Percentiles rank a stretch among this genome's conserved stretches.
Evolutionary conservation across 1,284 basidiomycete genomes (phyloP).

Genomic region (Rhodotorula glutinis): DNA sequence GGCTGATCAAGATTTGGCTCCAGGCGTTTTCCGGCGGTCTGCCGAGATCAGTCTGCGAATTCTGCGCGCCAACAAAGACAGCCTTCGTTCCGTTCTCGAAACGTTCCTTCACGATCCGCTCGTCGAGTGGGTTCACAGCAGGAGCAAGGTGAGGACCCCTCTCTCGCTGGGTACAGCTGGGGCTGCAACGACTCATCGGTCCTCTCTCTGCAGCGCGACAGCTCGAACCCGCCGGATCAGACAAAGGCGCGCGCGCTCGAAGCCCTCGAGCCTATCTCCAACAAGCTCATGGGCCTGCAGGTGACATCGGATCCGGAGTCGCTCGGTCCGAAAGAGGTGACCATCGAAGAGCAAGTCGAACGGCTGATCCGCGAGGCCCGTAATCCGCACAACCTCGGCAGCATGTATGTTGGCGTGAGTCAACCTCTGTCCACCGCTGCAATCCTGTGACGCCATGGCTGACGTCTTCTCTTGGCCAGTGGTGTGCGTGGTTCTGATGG

Average conservation of each 20-base stretch:
- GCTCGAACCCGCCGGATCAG: slow-evolving; percentile 17
- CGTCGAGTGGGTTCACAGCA: slow-evolving; percentile 68
- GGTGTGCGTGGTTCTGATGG: slow-evolving; percentile 41
- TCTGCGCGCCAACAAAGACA: slow-evolving; percentile 86
- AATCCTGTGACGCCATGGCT: background rate
- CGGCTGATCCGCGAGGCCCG: slow-evolving; percentile 83
- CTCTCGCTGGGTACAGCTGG: background rate
- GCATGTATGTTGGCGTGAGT: slow-evolving; percentile 56
- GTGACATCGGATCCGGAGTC: slow-evolving; percentile 54
- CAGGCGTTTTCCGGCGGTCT: slow-evolving; percentile 85
- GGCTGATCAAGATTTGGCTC: background rate
- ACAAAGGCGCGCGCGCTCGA: slow-evolving; percentile 60
- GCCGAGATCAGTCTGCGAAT: slow-evolving; percentile 89
- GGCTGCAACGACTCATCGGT: too few species aligned
- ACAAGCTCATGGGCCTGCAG: slow-evolving; percentile 75
- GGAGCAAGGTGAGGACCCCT: background rate
- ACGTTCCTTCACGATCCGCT: slow-evolving; percentile 97
- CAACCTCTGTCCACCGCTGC: too few species aligned
- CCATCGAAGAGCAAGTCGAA: slow-evolving; percentile 82
- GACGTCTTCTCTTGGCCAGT: background rate
- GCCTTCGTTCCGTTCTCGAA: slow-evolving; percentile 92
- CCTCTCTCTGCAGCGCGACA: slow-evolving; percentile 16
- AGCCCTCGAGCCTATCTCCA: slow-evolving; percentile 73
- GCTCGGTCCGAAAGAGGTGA: slow-evolving; percentile 62
- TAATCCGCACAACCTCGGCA: slow-evolving; percentile 67